Conservation (phyloP, 257 asterid species). For the Cordia subcordata region DNA sequence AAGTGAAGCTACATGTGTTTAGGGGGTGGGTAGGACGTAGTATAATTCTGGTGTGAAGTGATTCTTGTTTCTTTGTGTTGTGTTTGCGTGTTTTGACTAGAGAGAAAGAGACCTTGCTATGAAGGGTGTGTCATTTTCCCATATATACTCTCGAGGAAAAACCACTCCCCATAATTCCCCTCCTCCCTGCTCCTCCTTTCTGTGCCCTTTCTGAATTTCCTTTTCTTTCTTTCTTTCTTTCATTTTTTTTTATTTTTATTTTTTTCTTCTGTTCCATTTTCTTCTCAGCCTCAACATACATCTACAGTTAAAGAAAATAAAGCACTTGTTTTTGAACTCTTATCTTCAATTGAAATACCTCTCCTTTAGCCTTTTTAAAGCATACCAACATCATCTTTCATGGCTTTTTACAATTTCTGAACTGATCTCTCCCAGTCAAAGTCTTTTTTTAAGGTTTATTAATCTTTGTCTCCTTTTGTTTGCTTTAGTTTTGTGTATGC, state of each 20-base stretch:
- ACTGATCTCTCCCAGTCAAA: neutral
- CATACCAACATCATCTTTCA: slow-evolving; percentile 30
- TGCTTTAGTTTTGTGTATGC: neutral
- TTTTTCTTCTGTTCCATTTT: slow-evolving; percentile 10
- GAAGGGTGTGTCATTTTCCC: slow-evolving; percentile 85
- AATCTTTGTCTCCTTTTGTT: neutral
- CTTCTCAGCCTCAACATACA: too few species aligned
- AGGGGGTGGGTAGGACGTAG: too few species aligned
- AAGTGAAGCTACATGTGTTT: too few species aligned
- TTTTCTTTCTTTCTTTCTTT: slow-evolving; percentile 4
- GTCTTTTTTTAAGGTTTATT: neutral
- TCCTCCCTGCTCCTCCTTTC: slow-evolving; percentile 6
- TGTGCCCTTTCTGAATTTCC: slow-evolving; percentile 32
- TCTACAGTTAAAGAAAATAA: neutral
- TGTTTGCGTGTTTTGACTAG: slow-evolving; percentile 42
- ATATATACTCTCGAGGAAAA: slow-evolving; percentile 83
- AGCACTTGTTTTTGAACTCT: neutral
- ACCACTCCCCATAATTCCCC: slow-evolving; percentile 27
- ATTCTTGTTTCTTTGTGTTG: slow-evolving; percentile 11
- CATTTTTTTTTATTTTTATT: neutral
- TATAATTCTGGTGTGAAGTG: too few species aligned
- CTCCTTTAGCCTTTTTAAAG: slow-evolving; percentile 28
- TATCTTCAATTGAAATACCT: neutral
- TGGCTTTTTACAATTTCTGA: neutral
- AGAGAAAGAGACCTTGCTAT: slow-evolving; percentile 28